Evolutionary conservation across 352 stramenopile genomes (phyloP), one percentile per base, ranked within the genome.

Genomic region (Elongisporangium prolatum): DNA sequence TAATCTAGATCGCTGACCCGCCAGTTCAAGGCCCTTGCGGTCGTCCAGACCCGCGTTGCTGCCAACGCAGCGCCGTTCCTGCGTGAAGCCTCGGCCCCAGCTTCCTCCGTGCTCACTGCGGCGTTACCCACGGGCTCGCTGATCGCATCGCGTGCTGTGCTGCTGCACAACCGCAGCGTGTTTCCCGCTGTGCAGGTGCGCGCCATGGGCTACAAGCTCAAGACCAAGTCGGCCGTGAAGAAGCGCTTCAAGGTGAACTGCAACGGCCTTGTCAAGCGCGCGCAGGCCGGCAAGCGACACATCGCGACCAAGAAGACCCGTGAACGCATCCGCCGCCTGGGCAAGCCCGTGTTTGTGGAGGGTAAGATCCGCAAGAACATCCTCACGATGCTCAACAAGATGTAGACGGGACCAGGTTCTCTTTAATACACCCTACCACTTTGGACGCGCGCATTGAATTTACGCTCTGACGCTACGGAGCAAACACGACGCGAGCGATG

Each of bases 321-420:
- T 56, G 77, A 91, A 60, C 80, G 80, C 54, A 89, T 93, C 50
- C 78, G 80, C 47, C 80, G 81, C 22, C 75, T 91, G 16, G 82
- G 81, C 40, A 83, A 93, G 69, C 58, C 80, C 17, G 81, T 89
- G 21, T 85, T 88, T 55, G 66, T 91, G 24, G 54, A 80, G 51
- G 79, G 80, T 40, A 69, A 93, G 66, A 88, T 93, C 67, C 80
- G 78, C 62, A 93, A 93, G 75, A 93, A 93, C 74, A 69, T 93
- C 34, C 65, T 91, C 50, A 65, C 61, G 13, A 88, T 93, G 84
- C 72, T 93, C 18, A 61, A 56, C 72, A 82, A 80, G 68, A 34
- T 34, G 24, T 34, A 34, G 24, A 34, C 24, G 24, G 7, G 24
- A 7, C 24, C 24, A 34, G n/a, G n/a, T n/a, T n/a, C n/a, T n/a